phyloP scores from a whole-genome alignment of 176 grass and related monocot species.

The Carex scoparia region DNA sequence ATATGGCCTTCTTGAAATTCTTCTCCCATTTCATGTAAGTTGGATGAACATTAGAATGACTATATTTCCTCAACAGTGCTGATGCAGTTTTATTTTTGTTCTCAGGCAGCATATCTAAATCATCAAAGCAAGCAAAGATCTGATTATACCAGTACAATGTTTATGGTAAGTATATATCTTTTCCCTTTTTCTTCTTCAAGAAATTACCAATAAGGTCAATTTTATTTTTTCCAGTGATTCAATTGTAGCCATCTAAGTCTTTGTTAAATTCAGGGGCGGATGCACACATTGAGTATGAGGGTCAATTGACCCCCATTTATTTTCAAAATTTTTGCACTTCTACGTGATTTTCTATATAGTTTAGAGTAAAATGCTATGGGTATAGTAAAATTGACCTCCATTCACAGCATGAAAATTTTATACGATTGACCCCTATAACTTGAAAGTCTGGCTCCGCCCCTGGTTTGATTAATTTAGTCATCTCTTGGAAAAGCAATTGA shows the following conservation, averaged over 20 bases:
- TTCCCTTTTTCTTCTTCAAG: background rate
- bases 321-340: too few species aligned
- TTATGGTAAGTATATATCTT: constrained; percentile 68
- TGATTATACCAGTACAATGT: constrained; percentile 47
- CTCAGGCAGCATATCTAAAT: constrained; percentile 80
- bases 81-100: constrained; percentile 31
- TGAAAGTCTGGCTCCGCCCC: too few species aligned
- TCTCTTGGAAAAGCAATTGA: background rate
- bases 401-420: too few species aligned
- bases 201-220: background rate
- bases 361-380: too few species aligned
- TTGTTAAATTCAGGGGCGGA: background rate
- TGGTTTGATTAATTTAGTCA: background rate
- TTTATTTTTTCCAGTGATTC: background rate
- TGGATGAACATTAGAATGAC: background rate
- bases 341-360: too few species aligned
- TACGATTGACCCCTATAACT: too few species aligned
- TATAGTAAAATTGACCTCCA: too few species aligned
- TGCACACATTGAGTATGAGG: too few species aligned
- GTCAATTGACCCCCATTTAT: too few species aligned
- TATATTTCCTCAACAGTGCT: constrained; percentile 19
- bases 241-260: background rate
- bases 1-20: constrained; percentile 74
- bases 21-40: constrained; percentile 88
- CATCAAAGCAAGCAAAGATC: constrained; percentile 45